phyloP scores from a whole-genome alignment of 495 filamentous ascomycete genomes.

The Xylaria curta region DNA sequence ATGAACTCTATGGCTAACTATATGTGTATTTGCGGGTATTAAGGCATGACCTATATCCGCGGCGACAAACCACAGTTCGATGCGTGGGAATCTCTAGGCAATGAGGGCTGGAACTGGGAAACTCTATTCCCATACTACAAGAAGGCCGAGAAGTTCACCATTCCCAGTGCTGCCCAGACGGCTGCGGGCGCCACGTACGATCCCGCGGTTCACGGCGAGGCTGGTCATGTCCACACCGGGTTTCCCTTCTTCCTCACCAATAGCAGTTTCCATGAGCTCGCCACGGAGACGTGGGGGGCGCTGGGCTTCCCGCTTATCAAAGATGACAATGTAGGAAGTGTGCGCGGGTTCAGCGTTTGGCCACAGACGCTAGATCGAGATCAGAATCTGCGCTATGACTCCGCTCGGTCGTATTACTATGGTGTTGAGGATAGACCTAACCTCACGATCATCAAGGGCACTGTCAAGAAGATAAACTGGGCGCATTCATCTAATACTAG shows the following conservation, averaged over 20 bases:
- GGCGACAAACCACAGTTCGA: slow-evolving; percentile 64
- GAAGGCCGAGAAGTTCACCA: slow-evolving; percentile 49
- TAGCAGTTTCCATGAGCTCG: slow-evolving; percentile 37
- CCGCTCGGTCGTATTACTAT: slow-evolving; percentile 53
- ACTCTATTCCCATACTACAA: slow-evolving; percentile 48
- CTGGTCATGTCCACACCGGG: slow-evolving; percentile 56
- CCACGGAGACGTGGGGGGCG: slow-evolving; percentile 37
- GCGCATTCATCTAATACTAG: slow-evolving; percentile 29
- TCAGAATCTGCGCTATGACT: slow-evolving; percentile 39
- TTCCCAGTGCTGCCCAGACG: slow-evolving; percentile 48
- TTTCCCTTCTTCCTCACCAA: slow-evolving; percentile 48
- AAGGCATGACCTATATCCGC: slow-evolving; percentile 59
- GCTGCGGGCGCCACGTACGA: slow-evolving; percentile 53
- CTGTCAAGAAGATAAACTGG: slow-evolving; percentile 45
- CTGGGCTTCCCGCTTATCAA: slow-evolving; percentile 47
- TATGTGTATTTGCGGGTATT: not conserved
- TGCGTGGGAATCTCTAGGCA: slow-evolving; percentile 64
- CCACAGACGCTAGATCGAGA: slow-evolving; percentile 47
- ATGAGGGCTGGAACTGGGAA: slow-evolving; percentile 65
- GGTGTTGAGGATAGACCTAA: slow-evolving; percentile 47
- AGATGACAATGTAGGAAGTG: slow-evolving; percentile 50
- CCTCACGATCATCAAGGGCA: slow-evolving; percentile 42
- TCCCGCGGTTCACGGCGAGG: slow-evolving; percentile 52
- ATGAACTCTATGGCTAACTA: not conserved
- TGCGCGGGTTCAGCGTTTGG: slow-evolving; percentile 49